Base-by-base conservation (phyloP, 768 basidiomycete species). In the Agrocybe pediades region DNA sequence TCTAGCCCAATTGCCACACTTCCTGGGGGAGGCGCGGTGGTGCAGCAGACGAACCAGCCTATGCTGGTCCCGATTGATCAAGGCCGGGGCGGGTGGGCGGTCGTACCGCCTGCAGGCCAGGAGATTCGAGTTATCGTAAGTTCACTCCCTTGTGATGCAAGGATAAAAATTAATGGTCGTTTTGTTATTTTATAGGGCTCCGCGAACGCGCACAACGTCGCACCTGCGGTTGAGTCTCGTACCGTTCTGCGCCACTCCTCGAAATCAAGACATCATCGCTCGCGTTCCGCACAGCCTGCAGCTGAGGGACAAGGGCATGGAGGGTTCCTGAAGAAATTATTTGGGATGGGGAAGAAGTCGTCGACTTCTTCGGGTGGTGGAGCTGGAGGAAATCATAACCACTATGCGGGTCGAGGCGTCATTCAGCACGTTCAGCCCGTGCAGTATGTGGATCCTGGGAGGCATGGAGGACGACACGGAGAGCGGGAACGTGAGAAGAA, bases 41-140 rank as follows among this genome's bases (percentile, higher is more conserved):
- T 60, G n/a, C 49, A 57, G 2, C 53, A 56, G 8, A 57, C 59
- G 2, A 41, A 54, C 33, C 30, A 53, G n/a, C 56, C 61, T 9
- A 55, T 56, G 8, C 41, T 62, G 6, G 53, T 62, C 15, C 58
- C 61, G 7, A 55, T 62, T 6, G 57, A 57, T 36, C 55, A 56
- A 13, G 61, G 61, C 6, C 26, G 26, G 20, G 58, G 58, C 13
- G 61, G 61, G n/a, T 62, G 59, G 36, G 57, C 59, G 23, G 58
- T 62, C 26, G 51, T 59, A 15, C 61, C 61, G 8, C 45, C 58
- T 16, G 58, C 52, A 8, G 61, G 61, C 3, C 65, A 40, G 74
- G 53, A 29, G 1, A 27, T 62, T 21, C 55, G 49, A 19, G 60
- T 62, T 11, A 47, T 58, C 23, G 60, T 62, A 36, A 30, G 60